phyloP scores from a whole-genome alignment of 306 rosid genomes.

The Trifolium fragiferum region DNA sequence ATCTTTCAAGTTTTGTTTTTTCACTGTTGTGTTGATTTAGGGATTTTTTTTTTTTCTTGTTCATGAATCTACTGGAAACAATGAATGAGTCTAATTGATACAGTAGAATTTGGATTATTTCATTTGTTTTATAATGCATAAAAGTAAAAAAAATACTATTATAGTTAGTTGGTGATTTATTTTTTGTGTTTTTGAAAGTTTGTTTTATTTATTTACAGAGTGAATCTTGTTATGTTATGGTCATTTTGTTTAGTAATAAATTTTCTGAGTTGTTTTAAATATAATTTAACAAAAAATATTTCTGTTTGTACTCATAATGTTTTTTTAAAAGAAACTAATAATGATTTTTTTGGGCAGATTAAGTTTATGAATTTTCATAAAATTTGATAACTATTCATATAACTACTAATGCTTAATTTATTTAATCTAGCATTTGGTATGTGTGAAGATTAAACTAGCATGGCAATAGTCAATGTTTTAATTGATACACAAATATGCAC shows the following conservation, averaged over 20 bases:
- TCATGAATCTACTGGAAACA: background rate
- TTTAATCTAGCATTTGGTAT: too few relatives aligned
- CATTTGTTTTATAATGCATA: conserved; percentile 3
- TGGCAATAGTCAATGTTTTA: too few relatives aligned
- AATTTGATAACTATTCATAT: background rate
- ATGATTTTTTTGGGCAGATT: background rate
- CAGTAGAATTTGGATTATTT: conserved; percentile 4
- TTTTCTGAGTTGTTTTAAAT: background rate
- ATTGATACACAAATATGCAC: too few relatives aligned
- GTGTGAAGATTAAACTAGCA: too few relatives aligned
- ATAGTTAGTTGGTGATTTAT: conserved; percentile 4
- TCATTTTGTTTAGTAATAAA: background rate
- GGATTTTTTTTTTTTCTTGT: conserved; percentile 28
- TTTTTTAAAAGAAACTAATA: too few relatives aligned
- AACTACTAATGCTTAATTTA: too few relatives aligned
- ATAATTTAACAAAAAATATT: too few relatives aligned
- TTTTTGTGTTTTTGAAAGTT: background rate
- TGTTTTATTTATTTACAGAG: background rate
- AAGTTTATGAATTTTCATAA: background rate
- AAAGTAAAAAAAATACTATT: too few relatives aligned
- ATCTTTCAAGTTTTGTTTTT: conserved; percentile 21
- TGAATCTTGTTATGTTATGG: background rate
- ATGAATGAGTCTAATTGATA: background rate
- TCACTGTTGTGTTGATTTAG: conserved; percentile 40
- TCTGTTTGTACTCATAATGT: too few relatives aligned